These are phyloP conservation scores for Oryza meyeriana DNA, from an alignment of 176 grass and related monocot genomes.

Conservation along the genomic window DNA sequence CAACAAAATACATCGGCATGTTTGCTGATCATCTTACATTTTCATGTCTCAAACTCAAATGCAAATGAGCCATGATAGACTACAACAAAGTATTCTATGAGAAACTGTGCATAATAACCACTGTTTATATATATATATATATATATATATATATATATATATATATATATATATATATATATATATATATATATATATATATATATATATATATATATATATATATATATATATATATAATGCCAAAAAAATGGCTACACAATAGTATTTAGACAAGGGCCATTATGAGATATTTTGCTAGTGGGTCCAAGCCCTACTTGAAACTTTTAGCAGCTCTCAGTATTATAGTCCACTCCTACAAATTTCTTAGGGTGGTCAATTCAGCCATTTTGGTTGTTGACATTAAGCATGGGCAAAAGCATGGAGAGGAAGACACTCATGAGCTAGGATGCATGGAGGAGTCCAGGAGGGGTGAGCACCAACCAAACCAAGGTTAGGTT, in stretches of 20 bases:
- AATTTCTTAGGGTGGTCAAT: neutral
- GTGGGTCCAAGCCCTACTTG: neutral
- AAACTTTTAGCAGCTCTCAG: neutral
- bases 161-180: neutral
- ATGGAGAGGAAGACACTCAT: neutral
- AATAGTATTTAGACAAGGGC: neutral
- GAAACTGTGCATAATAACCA: neutral
- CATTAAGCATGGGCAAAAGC: neutral
- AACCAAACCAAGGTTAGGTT: constrained; percentile 24
- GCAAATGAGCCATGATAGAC: neutral
- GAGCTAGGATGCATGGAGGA: neutral
- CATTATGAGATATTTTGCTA: neutral
- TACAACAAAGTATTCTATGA: too few species aligned
- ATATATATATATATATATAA: neutral
- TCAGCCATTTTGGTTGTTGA: neutral
- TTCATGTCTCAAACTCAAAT: neutral
- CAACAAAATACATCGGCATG: neutral
- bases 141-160: neutral
- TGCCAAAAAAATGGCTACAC: neutral
- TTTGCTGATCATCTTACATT: neutral
- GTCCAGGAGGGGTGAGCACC: neutral
- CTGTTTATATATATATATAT: neutral
- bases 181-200: neutral
- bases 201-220: neutral
- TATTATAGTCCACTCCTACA: neutral